phyloP scores from a whole-genome alignment of 2,329 filamentous ascomycete genomes.

The Purpureocillium lavendulum region DNA sequence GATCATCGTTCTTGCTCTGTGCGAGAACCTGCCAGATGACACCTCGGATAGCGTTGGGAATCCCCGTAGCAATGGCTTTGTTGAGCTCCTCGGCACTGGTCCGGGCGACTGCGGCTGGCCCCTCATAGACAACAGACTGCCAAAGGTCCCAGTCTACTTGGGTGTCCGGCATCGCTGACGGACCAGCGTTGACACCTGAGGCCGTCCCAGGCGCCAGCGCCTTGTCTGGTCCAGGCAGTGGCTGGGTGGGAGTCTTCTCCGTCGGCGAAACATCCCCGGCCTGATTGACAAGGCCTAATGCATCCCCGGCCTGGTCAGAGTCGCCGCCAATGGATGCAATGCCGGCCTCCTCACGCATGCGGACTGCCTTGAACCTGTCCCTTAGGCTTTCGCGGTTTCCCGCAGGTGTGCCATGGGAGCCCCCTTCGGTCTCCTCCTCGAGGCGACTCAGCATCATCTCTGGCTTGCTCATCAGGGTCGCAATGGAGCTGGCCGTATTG shows the following conservation, averaged over 20 bases:
- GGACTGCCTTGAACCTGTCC: constrained; percentile 70
- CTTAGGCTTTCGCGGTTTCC: constrained; percentile 55
- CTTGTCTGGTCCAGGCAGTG: constrained; percentile 57
- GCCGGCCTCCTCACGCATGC: constrained; percentile 65
- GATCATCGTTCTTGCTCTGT: constrained; percentile 85
- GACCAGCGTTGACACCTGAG: constrained; percentile 69
- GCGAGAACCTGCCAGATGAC: constrained; percentile 98
- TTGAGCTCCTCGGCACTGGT: constrained; percentile 87
- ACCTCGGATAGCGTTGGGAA: constrained; percentile 90
- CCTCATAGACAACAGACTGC: constrained; percentile 93
- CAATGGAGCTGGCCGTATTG: constrained; percentile 73
- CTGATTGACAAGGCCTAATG: constrained; percentile 12
- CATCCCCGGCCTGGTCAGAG: constrained; percentile 34
- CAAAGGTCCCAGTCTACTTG: constrained; percentile 98
- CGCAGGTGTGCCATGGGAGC: constrained; percentile 33
- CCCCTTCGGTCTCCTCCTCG: constrained; percentile 59
- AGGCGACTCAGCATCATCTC: constrained; percentile 70
- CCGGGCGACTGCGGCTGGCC: constrained; percentile 76
- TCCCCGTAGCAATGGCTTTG: constrained; percentile 82
- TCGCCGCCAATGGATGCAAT: constrained; percentile 44
- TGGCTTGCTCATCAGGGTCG: constrained; percentile 70
- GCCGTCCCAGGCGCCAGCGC: constrained; percentile 78
- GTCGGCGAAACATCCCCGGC: constrained; percentile 16
- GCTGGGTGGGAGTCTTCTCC: constrained; percentile 30
- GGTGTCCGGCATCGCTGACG: constrained; percentile 58